These are phyloP conservation scores for Amorphotheca resinae DNA, from an alignment of 495 filamentous ascomycete genomes.

Conservation along the genomic window DNA sequence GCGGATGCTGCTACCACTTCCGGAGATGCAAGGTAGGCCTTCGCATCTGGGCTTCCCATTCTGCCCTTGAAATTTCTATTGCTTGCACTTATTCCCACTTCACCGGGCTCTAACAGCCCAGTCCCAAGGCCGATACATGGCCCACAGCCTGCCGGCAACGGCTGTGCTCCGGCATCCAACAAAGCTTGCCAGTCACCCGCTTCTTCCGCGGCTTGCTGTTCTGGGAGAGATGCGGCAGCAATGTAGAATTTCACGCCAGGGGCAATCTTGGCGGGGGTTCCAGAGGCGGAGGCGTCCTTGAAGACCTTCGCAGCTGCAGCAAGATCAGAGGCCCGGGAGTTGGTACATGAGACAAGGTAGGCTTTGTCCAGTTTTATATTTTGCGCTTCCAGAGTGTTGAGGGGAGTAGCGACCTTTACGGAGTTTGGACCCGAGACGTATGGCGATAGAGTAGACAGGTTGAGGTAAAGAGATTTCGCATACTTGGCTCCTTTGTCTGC, in stretches of 20 bases:
- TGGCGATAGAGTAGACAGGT: conserved; percentile 75
- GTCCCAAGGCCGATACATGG: conserved; percentile 85
- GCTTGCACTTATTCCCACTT: conserved; percentile 78
- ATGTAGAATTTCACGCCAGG: conserved; percentile 80
- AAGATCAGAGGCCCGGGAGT: conserved; percentile 72
- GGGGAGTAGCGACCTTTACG: conserved; percentile 74
- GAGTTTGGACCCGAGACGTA: conserved; percentile 87
- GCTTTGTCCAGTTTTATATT: conserved; percentile 72
- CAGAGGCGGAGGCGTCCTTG: conserved; percentile 53
- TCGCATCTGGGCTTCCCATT: conserved; percentile 71
- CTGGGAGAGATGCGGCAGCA: conserved; percentile 69
- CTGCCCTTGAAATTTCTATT: conserved; percentile 93
- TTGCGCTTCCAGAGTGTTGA: conserved; percentile 57
- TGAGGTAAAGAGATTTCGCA: conserved; percentile 63
- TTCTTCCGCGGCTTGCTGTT: conserved; percentile 69
- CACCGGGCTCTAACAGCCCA: conserved; percentile 70
- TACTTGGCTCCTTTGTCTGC: conserved; percentile 74
- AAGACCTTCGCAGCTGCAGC: conserved; percentile 79
- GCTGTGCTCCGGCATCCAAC: conserved; percentile 63
- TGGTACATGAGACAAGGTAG: conserved; percentile 88
- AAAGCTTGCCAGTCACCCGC: conserved; percentile 81
- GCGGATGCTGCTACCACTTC: conserved; percentile 90
- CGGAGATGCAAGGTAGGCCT: conserved; percentile 81
- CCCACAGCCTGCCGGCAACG: conserved; percentile 70
- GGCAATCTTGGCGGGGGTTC: conserved; percentile 59